Conservation (phyloP, 345 rosid species). For the Anastatica hierochuntica region DNA sequence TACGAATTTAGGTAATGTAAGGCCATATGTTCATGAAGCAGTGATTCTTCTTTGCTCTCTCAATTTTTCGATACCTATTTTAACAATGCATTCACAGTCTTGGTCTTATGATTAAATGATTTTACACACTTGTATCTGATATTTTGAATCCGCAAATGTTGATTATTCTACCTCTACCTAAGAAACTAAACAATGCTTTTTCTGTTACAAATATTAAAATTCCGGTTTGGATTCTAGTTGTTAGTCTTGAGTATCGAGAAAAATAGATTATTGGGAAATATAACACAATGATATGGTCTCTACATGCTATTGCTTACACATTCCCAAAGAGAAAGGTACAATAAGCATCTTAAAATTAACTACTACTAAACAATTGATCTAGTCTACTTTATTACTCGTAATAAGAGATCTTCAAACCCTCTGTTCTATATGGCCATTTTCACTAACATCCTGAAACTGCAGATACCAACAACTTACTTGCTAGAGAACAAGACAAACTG, state of each 20-base stretch:
- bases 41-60: too few species aligned
- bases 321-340: slow-evolving; percentile 7
- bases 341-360: slow-evolving; percentile 6
- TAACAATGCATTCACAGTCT: not conserved
- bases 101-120: not conserved
- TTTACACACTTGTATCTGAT: not conserved
- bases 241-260: too few species aligned
- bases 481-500: too few species aligned
- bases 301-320: slow-evolving; percentile 4
- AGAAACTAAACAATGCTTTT: too few species aligned
- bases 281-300: too few species aligned
- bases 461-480: slow-evolving; percentile 13
- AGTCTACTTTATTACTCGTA: too few species aligned
- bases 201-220: too few species aligned
- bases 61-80: too few species aligned
- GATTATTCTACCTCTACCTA: slow-evolving; percentile 8
- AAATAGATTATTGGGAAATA: too few species aligned
- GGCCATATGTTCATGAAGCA: too few species aligned
- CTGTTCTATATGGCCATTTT: not conserved
- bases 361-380: not conserved
- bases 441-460: not conserved
- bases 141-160: slow-evolving; percentile 20
- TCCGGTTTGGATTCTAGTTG: too few species aligned
- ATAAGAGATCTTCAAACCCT: not conserved
- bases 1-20: not conserved